A percentile compares a stretch with the other conserved stretches of the same genome.
Evolutionary conservation across 176 grass and related monocot species (phyloP).

Genomic region (Hyparrhenia diplandra): DNA sequence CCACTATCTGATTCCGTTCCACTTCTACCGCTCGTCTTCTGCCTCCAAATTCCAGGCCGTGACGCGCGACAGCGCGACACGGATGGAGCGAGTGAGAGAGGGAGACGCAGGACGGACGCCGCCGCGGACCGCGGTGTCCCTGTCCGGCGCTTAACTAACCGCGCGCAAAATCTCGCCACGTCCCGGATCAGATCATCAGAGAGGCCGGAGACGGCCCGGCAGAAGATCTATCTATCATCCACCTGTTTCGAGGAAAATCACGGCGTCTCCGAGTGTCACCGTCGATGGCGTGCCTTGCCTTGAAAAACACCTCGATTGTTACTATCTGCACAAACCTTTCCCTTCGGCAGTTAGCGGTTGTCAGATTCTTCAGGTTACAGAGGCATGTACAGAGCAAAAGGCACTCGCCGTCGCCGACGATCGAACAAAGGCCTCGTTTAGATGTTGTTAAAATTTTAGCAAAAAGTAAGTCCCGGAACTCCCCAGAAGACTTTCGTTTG

Average conservation of each 20-base stretch:
- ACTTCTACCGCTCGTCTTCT: not conserved
- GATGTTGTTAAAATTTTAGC: no score
- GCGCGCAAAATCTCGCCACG: not conserved
- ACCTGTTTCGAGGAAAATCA: conserved; percentile 20
- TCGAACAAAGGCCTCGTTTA: no score
- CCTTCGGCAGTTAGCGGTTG: conserved; percentile 1
- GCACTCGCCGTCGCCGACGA: no score
- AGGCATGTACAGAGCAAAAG: no score
- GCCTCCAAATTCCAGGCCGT: conserved; percentile 19
- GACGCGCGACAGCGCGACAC: conserved; percentile 1
- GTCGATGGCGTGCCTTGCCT: not conserved
- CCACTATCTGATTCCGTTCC: not conserved
- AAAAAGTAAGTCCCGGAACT: no score
- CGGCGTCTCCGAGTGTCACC: not conserved
- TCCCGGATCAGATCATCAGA: not conserved
- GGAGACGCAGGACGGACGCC: no score
- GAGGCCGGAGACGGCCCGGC: not conserved
- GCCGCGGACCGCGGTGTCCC: conserved; percentile 11
- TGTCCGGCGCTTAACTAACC: conserved; percentile 17
- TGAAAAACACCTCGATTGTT: not conserved
- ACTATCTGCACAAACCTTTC: not conserved
- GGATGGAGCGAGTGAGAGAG: no score
- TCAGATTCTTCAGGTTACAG: no score
- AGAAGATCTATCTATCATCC: not conserved
- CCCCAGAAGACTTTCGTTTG: no score